Base-by-base conservation (phyloP, 2,329 filamentous ascomycete species). In the Macrophomina tecta region DNA sequence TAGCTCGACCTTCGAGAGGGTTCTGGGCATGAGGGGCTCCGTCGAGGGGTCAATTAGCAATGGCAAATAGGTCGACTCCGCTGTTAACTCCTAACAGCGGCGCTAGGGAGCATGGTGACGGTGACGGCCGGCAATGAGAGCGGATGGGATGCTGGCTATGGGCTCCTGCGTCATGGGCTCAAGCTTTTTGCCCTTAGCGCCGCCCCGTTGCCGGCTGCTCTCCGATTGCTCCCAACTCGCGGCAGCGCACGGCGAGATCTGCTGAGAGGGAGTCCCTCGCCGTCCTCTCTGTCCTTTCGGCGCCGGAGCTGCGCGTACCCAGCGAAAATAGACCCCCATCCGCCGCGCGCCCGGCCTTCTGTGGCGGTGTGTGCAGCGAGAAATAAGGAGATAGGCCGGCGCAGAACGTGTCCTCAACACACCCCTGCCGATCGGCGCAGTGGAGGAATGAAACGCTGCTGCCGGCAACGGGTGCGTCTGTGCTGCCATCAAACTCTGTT, bases 11-110 rank as follows among this genome's bases (percentile, higher is more conserved):
- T 23, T 56, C 53, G n/a, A 36, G 9, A 9, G 9, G 11, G 16
- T 38, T 56, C 53, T 18, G 36, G 36, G 38, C 34, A 38, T 14
- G 11, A 23, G 55, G 55, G 18, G 23, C 38, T 18, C 12, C n/a
- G 14, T 11, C 14, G 42, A 16, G 5, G 23, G 16, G 56, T 8
- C 51, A 34, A 61, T 48, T 48, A 36, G 56, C 42, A 38, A 61
- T 34, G 40, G 56, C 56, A 12, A 34, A 12, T 5, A 34, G 30
- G 58, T 60, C 12, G 40, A 32, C 63, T 48, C 63, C 51, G 52
- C 63, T 11, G 45, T 61, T 66, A 66, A 60, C 64, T 60, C 64
- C 64, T 66, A 61, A 66, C 36, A 42, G 53, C 64, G 64, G 12
- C 55, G 55, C 52, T 56, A 65, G 30, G n/a, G n/a, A 40, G 23